These are phyloP conservation scores for Lactarius evosmus DNA, from an alignment of 768 basidiomycete species.

Conservation along the genomic window DNA sequence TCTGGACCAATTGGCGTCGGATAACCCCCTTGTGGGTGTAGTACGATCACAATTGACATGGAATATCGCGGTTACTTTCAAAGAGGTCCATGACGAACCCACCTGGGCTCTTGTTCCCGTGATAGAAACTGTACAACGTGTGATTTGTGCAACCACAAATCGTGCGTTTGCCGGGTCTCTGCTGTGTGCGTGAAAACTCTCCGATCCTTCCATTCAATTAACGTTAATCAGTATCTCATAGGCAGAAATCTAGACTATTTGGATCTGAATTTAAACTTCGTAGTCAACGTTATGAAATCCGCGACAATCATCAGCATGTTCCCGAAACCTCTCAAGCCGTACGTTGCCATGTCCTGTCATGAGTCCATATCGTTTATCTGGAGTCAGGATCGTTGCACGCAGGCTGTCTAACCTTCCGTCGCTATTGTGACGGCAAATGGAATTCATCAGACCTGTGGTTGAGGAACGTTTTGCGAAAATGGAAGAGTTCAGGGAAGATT, in stretches of 20 bases:
- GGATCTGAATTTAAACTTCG: background rate
- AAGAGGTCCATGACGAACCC: background rate
- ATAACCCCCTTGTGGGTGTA: background rate
- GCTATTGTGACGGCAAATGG: background rate
- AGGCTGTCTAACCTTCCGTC: background rate
- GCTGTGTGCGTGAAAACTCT: background rate
- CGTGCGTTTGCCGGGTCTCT: background rate
- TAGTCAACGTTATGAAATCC: background rate
- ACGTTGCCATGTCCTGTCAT: background rate
- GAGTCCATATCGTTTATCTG: background rate
- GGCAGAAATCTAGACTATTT: background rate
- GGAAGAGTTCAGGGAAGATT: conserved; percentile 2
- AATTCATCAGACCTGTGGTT: conserved; percentile 7
- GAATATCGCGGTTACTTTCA: background rate
- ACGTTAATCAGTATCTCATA: background rate
- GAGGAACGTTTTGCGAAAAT: conserved; percentile 7
- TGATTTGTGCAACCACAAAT: background rate
- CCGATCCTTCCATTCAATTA: background rate
- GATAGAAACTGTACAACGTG: background rate
- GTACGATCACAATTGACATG: conserved; percentile 15
- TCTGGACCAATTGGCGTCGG: background rate
- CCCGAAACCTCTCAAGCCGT: background rate
- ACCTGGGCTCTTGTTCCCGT: background rate
- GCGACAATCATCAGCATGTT: background rate
- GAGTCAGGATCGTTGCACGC: background rate